Conservation (phyloP, 1,284 basidiomycete genomes). For the Leccinum variabile region DNA sequence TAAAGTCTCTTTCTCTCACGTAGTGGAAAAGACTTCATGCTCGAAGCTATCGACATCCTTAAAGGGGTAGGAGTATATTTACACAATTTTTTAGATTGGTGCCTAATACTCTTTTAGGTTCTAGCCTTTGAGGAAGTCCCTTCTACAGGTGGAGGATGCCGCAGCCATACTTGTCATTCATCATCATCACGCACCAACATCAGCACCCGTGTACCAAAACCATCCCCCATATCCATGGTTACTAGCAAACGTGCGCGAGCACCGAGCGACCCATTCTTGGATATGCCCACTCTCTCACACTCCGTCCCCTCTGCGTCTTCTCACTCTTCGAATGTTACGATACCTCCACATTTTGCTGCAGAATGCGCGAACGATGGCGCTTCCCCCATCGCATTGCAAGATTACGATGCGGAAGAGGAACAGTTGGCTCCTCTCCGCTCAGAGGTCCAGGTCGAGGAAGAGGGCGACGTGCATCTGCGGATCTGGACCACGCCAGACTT, state of each 20-base stretch:
- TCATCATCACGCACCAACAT: conserved; percentile 48
- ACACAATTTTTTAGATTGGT: conserved; percentile 15
- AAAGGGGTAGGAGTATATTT: conserved; percentile 64
- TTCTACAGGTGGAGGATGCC: conserved; percentile 42
- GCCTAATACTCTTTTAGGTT: conserved; percentile 41
- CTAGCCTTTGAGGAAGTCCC: conserved; percentile 65
- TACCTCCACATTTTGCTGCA: conserved; percentile 30
- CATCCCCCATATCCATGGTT: conserved; percentile 40
- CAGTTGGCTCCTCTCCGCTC: conserved; percentile 33
- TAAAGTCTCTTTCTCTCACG: conserved; percentile 25
- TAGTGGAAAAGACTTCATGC: conserved; percentile 83
- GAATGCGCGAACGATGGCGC: conserved; percentile 43
- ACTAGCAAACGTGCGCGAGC: conserved; percentile 64
- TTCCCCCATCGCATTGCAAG: conserved; percentile 36
- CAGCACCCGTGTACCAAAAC: conserved; percentile 34
- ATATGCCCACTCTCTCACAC: conserved; percentile 59
- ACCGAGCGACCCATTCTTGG: conserved; percentile 76
- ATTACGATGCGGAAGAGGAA: conserved; percentile 37
- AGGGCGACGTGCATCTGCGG: conserved; percentile 56
- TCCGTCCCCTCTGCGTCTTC: conserved; percentile 50
- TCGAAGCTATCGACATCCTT: conserved; percentile 75
- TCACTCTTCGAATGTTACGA: conserved; percentile 50
- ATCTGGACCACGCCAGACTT: conserved; percentile 73
- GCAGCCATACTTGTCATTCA: conserved; percentile 36
- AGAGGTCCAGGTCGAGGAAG: conserved; percentile 45